Base-by-base conservation (phyloP, 2,329 filamentous ascomycete genomes). In the Elsinoe ampelina region DNA sequence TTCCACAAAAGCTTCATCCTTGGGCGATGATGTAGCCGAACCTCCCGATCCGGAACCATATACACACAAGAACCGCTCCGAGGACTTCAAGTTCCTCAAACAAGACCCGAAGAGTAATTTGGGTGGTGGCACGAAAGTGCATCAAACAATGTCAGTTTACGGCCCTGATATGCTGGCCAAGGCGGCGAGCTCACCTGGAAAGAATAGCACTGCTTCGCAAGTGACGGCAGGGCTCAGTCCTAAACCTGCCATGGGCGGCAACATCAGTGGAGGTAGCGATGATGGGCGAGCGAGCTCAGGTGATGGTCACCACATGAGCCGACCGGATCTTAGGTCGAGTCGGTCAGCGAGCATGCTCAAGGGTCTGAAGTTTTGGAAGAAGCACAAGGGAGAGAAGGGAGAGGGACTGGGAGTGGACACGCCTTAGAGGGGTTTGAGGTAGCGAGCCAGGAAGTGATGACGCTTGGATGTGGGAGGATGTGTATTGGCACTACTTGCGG, bases 321-420 rank as follows among this genome's bases (percentile, higher is more conserved):
- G 26, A 5, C 54, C 38, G 30, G 52, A 56, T 50, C 54, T 61
- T 15, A 57, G 59, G 10, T 65, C 67, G 47, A 68, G 66, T 45
- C 62, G 68, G 39, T 68, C 66, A 59, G 64, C 68, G 41, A 70
- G 68, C 59, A 64, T 67, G 20, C 59, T 71, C 55, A 63, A 68
- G 38, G 64, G 66, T 0, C 58, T 71, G 52, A 68, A 68, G 57
- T 71, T 71, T 55, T 71, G 68, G 68, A 67, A 66, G 61, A 67
- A 66, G 60, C 64, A 64, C 17, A 52, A 52, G 48, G 35, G 41
- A 13, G 41, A 45, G 19, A 45, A 55, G 61, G 61, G 42, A 65
- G 66, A 48, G 57, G 36, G 35, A 5, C 34, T 51, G 34, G 57
- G 48, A 38, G 34, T 52, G 7, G 48, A 52, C 32, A 52, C 48